A percentile compares a stretch with the other conserved stretches of the same genome.
These are phyloP conservation scores for Canavalia gladiata DNA, from an alignment of 306 rosid species.

Conservation along the genomic window DNA sequence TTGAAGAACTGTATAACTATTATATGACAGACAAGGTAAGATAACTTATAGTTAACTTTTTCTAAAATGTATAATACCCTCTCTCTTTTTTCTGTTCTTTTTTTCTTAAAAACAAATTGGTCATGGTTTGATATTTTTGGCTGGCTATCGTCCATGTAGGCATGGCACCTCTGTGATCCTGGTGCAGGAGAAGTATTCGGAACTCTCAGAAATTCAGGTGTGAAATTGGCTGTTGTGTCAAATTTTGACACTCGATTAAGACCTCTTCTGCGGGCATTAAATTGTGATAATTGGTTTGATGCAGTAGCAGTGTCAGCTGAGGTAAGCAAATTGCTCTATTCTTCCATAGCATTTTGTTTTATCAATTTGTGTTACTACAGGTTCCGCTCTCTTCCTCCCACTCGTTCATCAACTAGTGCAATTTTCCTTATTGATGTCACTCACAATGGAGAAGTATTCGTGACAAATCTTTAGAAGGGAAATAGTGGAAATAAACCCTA, in stretches of 20 bases:
- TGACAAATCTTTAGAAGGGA: not conserved
- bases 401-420: not conserved
- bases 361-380: slow-evolving; percentile 5
- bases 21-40: slow-evolving; percentile 88
- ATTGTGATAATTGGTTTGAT: slow-evolving; percentile 95
- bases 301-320: slow-evolving; percentile 98
- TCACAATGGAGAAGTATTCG: slow-evolving; percentile 8
- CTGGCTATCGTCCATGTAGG: slow-evolving; percentile 59
- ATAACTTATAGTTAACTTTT: slow-evolving; percentile 20
- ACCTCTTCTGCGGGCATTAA: slow-evolving; percentile 79
- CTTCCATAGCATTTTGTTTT: slow-evolving; percentile 19
- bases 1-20: slow-evolving; percentile 91
- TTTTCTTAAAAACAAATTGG: not conserved
- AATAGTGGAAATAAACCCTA: slow-evolving; percentile 29
- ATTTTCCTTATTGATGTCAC: slow-evolving; percentile 23
- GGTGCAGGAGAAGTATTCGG: slow-evolving; percentile 75
- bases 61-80: not conserved
- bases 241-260: slow-evolving; percentile 94
- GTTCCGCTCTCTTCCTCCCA: not conserved
- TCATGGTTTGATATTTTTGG: slow-evolving; percentile 31
- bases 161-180: slow-evolving; percentile 98
- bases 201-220: slow-evolving; percentile 83
- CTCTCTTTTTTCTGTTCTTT: not conserved
- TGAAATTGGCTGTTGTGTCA: slow-evolving; percentile 85
- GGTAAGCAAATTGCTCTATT: slow-evolving; percentile 54